Base-by-base conservation (phyloP, 306 rosid genomes). In the Cyamopsis tetragonoloba region DNA sequence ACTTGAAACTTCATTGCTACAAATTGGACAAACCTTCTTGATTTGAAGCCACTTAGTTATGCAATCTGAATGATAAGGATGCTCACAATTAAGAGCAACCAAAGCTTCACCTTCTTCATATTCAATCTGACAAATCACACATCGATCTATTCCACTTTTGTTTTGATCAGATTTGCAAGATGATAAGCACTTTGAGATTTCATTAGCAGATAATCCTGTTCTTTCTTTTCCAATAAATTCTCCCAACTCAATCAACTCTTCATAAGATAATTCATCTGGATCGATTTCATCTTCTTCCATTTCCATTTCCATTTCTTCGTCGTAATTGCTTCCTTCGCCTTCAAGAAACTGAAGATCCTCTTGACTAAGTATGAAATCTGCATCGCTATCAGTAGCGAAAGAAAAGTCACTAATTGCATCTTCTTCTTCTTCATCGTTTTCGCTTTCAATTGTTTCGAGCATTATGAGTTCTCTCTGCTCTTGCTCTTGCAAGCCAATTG, bases 91-190 rank as follows among this genome's bases (percentile, higher is more conserved):
- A 79, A 88, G 86, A 28, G 84, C 76, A 41, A 75, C 86, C 28
- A 89, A 27, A 0, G 27, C 47, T 73, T 89, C 91, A 46, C 85
- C 95, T 34, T 88, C 83, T 71, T 84, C 92, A 64, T 87, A 89
- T 70, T 92, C 98, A 78, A 83, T 57, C 68, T 93, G 97, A 65
- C 98, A 93, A 61, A 93, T 65, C 58, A 93, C 98, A 66, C 97
- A 93, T 11, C 84, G 77, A 67, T 86, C 98, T 2, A 72, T 71
- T 10, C 76, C 82, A 18, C 31, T 80, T 43, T 44, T 73, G 70
- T 7, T 77, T 27, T 74, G 79, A 34, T 42, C 27, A 34, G 53
- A 19, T 50, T 57, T 68, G 61, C 23, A 53, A 8, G 56, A 17
- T 66, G 62, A 10, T 59, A 89, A 71, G 76, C 91, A 88, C 0